Evolutionary conservation across 257 asterid species (phyloP).

Genomic region (Nicotiana paniculata): DNA sequence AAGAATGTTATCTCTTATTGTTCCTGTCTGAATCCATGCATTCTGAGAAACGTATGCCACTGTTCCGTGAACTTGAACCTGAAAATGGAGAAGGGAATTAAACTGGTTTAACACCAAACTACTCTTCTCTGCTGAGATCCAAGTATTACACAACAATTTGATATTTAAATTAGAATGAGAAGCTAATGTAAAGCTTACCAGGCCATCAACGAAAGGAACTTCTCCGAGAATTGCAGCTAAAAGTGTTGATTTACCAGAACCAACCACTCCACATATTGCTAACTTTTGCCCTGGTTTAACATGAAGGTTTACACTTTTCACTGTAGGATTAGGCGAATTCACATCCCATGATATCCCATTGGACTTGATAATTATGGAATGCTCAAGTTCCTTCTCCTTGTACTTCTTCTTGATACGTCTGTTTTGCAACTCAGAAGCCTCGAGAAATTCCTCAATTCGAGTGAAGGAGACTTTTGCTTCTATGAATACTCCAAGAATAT

Average conservation of each 20-base stretch:
- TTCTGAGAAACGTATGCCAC: slow-evolving; percentile 33
- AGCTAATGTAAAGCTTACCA: slow-evolving; percentile 14
- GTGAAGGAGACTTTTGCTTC: slow-evolving; percentile 32
- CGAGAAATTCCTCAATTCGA: slow-evolving; percentile 29
- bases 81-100: not conserved
- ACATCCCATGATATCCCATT: slow-evolving; percentile 25
- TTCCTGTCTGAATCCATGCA: slow-evolving; percentile 41
- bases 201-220: slow-evolving; percentile 27
- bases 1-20: slow-evolving; percentile 25
- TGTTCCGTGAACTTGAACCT: slow-evolving; percentile 31
- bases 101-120: not conserved
- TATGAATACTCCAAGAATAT: slow-evolving; percentile 28
- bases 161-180: not conserved
- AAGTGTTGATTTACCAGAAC: slow-evolving; percentile 40
- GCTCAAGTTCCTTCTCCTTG: not conserved
- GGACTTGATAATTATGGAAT: slow-evolving; percentile 16
- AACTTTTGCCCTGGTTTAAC: slow-evolving; percentile 31
- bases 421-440: slow-evolving; percentile 28
- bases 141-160: not conserved
- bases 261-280: slow-evolving; percentile 43
- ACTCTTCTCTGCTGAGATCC: not conserved
- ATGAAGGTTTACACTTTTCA: slow-evolving; percentile 13
- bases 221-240: slow-evolving; percentile 34
- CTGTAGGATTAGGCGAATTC: not conserved
- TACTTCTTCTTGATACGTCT: not conserved